phyloP scores from a whole-genome alignment of 164 flowering plant species.

The Dillenia suffruticosa region DNA sequence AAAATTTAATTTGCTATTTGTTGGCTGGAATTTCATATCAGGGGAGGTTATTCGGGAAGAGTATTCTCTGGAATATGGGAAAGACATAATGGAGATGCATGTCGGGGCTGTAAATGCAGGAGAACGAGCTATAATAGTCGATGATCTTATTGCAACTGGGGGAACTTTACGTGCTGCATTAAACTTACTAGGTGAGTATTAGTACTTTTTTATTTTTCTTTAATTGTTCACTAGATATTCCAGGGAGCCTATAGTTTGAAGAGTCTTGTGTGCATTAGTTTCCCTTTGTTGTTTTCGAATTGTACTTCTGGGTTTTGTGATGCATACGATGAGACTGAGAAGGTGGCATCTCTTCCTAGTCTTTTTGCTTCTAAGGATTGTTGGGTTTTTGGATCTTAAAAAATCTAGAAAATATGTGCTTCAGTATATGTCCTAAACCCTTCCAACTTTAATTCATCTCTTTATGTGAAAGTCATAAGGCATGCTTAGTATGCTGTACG shows the following conservation, averaged over 20 bases:
- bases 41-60: slow-evolving; percentile 94
- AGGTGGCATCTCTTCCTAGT: not conserved
- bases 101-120: slow-evolving; percentile 91
- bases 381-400: too few species aligned
- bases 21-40: slow-evolving; percentile 14
- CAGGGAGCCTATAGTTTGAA: not conserved
- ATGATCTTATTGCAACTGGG: slow-evolving; percentile 97
- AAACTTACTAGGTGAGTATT: slow-evolving; percentile 62
- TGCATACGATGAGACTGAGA: not conserved
- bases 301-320: not conserved
- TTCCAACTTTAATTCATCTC: too few species aligned
- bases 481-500: too few species aligned
- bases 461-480: too few species aligned
- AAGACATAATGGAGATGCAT: slow-evolving; percentile 93
- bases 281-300: not conserved
- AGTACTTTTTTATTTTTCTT: not conserved
- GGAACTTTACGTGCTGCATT: slow-evolving; percentile 90
- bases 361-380: too few species aligned
- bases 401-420: too few species aligned
- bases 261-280: too few species aligned
- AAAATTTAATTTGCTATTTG: too few species aligned
- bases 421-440: too few species aligned
- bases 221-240: not conserved
- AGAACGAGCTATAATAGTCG: slow-evolving; percentile 84
- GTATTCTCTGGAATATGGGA: slow-evolving; percentile 93